Evolutionary conservation across 2,329 filamentous ascomycete genomes (phyloP).

Genomic region (Aspergillus clavatus): DNA sequence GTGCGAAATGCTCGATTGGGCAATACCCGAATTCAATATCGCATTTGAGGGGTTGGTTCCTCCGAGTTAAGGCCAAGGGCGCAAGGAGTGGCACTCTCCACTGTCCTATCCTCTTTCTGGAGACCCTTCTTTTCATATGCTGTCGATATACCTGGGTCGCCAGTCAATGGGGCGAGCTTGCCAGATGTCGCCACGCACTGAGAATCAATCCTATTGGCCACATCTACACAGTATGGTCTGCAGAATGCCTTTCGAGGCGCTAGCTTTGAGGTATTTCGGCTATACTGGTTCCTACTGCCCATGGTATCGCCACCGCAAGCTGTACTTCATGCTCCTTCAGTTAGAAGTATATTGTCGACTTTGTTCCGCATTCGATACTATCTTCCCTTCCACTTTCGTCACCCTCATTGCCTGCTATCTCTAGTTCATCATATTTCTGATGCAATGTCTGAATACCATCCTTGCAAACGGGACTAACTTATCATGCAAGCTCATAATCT

Average conservation of each 20-base stretch:
- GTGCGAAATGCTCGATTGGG: neutral
- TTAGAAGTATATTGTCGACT: neutral
- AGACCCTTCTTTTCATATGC: too few species aligned
- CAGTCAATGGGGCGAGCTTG: neutral
- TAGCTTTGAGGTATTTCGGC: neutral
- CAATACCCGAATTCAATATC: neutral
- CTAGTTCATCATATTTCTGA: neutral
- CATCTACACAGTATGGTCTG: neutral
- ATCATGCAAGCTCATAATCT: constrained; percentile 7
- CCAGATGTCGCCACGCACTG: neutral
- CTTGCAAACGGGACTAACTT: constrained; percentile 7
- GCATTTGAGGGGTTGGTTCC: neutral
- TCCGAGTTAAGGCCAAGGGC: neutral
- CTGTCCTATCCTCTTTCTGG: too few species aligned
- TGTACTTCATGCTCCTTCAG: neutral
- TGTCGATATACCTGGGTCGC: neutral
- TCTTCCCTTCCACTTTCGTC: neutral
- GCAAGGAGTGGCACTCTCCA: too few species aligned
- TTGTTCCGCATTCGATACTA: neutral
- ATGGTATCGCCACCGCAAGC: neutral
- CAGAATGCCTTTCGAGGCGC: neutral
- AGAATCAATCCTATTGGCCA: neutral
- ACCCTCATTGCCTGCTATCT: neutral
- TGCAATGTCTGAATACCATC: neutral
- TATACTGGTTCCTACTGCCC: neutral